A percentile compares a stretch with the other conserved stretches of the same genome.
phyloP scores from a whole-genome alignment of 23 red algal genomes.

The Gracilaria caudata region DNA sequence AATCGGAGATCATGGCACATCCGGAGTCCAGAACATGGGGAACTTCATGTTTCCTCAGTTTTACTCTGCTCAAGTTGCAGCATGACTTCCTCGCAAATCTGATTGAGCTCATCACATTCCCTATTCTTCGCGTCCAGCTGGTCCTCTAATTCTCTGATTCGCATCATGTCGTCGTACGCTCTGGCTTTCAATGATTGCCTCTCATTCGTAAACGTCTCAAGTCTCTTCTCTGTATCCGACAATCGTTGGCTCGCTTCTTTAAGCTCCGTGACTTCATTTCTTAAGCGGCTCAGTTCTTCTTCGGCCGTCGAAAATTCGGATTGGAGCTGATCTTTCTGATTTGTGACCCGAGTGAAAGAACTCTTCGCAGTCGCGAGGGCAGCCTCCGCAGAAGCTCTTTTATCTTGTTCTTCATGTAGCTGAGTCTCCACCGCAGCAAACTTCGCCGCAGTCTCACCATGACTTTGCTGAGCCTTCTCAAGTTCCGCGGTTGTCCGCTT shows the following conservation, averaged over 20 bases:
- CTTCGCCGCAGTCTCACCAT: slow-evolving; percentile 47
- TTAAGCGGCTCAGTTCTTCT: slow-evolving; percentile 40
- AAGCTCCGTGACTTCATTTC: slow-evolving; percentile 32
- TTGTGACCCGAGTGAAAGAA: slow-evolving; percentile 28
- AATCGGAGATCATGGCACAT: background rate
- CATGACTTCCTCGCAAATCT: slow-evolving; percentile 49
- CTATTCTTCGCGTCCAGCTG: slow-evolving; percentile 42
- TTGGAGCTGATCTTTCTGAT: slow-evolving; percentile 42
- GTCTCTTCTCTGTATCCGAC: slow-evolving; percentile 16
- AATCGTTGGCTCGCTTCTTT: background rate
- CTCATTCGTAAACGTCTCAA: slow-evolving; percentile 28
- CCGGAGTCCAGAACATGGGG: background rate
- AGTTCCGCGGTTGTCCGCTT: slow-evolving; percentile 24
- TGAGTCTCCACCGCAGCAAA: slow-evolving; percentile 32
- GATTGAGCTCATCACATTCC: slow-evolving; percentile 59
- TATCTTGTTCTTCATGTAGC: slow-evolving; percentile 59
- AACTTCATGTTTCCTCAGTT: background rate
- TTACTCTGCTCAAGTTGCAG: slow-evolving; percentile 35
- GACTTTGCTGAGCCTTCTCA: slow-evolving; percentile 24
- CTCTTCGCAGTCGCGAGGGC: slow-evolving; percentile 40
- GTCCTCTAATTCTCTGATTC: slow-evolving; percentile 62
- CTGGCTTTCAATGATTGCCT: slow-evolving; percentile 61
- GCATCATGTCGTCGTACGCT: slow-evolving; percentile 68
- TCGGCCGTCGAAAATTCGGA: slow-evolving; percentile 18
- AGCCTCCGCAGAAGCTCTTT: slow-evolving; percentile 20